Percentiles rank a stretch among this genome's conserved stretches.
Evolutionary conservation across 352 stramenopile species (phyloP).

Genomic region (Phytophthora pseudosyringae): DNA sequence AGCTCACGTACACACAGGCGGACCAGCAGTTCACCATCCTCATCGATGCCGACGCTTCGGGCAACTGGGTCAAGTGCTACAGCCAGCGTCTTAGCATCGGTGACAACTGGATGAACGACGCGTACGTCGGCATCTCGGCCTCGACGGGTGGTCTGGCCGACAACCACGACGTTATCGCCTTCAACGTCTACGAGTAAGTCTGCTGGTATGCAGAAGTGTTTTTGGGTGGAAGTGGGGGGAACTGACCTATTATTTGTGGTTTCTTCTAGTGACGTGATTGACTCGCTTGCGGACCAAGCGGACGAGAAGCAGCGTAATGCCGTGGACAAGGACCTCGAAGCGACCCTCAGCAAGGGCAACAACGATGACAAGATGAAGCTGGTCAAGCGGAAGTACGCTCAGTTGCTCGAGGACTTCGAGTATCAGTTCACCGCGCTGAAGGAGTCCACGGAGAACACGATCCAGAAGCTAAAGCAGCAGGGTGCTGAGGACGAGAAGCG

Average conservation of each 20-base stretch:
- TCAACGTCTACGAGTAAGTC: conserved; percentile 84
- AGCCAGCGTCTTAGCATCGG: conserved; percentile 53
- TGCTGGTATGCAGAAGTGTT: background rate
- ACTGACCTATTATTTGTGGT: conserved; percentile 23
- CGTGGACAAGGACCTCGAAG: conserved; percentile 58
- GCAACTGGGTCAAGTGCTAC: conserved; percentile 79
- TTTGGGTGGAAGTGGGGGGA: conserved; percentile 5
- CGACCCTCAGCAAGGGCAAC: conserved; percentile 53
- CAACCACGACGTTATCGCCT: conserved; percentile 81
- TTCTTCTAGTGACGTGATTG: conserved; percentile 59
- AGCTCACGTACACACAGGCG: conserved; percentile 70
- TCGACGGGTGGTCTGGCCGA: conserved; percentile 84
- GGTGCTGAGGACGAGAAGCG: conserved; percentile 68
- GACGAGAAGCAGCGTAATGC: conserved; percentile 73
- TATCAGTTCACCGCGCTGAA: conserved; percentile 85
- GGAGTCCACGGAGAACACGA: conserved; percentile 84
- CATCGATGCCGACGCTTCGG: conserved; percentile 77
- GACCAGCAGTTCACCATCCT: conserved; percentile 73
- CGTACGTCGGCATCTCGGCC: conserved; percentile 77
- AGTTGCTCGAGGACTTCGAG: conserved; percentile 87
- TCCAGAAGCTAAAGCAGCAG: conserved; percentile 81
- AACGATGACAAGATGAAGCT: conserved; percentile 67
- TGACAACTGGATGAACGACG: conserved; percentile 65
- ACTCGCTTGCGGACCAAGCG: conserved; percentile 51
- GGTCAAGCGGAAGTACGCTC: conserved; percentile 81